A percentile compares a stretch with the other conserved stretches of the same genome.
Conservation (phyloP, 345 rosid species). For the Eucalyptus pumila region DNA sequence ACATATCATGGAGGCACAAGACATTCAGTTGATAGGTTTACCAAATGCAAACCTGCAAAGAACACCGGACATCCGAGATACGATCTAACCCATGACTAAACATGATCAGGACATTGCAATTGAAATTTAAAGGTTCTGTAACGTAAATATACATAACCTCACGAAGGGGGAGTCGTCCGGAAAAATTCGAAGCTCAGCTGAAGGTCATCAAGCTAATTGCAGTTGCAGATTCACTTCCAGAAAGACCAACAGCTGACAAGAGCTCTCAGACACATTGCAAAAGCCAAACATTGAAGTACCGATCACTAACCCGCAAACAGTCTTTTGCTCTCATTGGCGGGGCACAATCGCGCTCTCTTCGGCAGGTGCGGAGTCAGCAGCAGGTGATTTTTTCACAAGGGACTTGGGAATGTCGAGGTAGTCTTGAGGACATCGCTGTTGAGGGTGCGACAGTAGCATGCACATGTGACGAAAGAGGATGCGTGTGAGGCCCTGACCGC, state of each 20-base stretch:
- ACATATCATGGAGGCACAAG: not conserved
- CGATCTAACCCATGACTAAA: not conserved
- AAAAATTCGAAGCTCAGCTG: not conserved
- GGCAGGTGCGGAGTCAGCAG: conserved; percentile 27
- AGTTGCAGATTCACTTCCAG: not conserved
- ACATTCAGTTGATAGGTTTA: not conserved
- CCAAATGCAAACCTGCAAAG: not conserved
- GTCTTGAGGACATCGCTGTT: conserved; percentile 77
- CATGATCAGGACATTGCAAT: not conserved
- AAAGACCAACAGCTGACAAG: not conserved
- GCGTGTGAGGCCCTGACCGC: conserved; percentile 62
- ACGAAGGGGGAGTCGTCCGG: not conserved
- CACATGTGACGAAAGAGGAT: conserved; percentile 60
- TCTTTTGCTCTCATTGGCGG: conserved; percentile 26
- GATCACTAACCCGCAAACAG: not conserved
- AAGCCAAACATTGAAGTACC: not conserved
- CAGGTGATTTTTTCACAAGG: conserved; percentile 44
- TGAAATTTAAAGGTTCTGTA: not conserved
- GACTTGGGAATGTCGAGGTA: conserved; percentile 68
- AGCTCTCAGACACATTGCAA: not conserved
- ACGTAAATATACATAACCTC: not conserved
- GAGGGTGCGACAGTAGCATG: conserved; percentile 65
- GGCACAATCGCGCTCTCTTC: conserved; percentile 33
- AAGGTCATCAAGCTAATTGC: not conserved
- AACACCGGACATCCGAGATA: not conserved